A percentile compares a stretch with the other conserved stretches of the same genome.
These are phyloP conservation scores for Pezicula rhizophila DNA, from an alignment of 2,329 filamentous ascomycete species.

Conservation along the genomic window DNA sequence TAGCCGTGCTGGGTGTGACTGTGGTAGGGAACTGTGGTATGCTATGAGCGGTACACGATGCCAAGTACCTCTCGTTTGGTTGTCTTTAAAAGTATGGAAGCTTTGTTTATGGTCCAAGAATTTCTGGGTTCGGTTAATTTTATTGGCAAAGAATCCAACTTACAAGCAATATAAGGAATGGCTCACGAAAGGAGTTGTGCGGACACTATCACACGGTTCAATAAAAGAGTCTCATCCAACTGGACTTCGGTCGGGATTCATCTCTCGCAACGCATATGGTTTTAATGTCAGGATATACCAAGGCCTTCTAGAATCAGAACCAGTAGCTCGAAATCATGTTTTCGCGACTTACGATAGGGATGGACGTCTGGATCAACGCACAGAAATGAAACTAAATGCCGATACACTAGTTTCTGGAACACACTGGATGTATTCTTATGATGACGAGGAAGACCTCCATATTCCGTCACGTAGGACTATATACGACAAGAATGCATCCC, in stretches of 20 bases:
- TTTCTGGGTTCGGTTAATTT: conserved; percentile 19
- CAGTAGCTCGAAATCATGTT: not conserved
- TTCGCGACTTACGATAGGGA: not conserved
- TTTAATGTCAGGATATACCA: not conserved
- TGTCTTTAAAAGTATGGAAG: conserved; percentile 27
- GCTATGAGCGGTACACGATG: conserved; percentile 23
- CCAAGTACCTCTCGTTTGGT: conserved; percentile 18
- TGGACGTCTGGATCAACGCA: not conserved
- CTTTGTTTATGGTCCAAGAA: conserved; percentile 28
- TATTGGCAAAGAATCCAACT: conserved; percentile 1
- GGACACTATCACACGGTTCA: conserved; percentile 2
- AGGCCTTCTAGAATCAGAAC: not conserved
- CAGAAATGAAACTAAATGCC: not conserved
- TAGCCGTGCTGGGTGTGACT: conserved; percentile 28
- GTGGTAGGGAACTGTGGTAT: conserved; percentile 32
- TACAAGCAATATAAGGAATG: conserved; percentile 10
- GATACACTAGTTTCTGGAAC: not conserved
- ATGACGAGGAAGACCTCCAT: not conserved
- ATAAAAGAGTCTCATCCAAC: conserved; percentile 3
- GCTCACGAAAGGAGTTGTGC: conserved; percentile 2
- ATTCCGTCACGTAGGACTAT: not conserved
- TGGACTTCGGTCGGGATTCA: conserved; percentile 6
- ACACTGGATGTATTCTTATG: conserved; percentile 1
- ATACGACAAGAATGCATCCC: conserved; percentile 6
- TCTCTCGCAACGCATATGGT: not conserved